Conservation (phyloP, 495 filamentous ascomycete species). For the Aspergillus olivimuriae region DNA sequence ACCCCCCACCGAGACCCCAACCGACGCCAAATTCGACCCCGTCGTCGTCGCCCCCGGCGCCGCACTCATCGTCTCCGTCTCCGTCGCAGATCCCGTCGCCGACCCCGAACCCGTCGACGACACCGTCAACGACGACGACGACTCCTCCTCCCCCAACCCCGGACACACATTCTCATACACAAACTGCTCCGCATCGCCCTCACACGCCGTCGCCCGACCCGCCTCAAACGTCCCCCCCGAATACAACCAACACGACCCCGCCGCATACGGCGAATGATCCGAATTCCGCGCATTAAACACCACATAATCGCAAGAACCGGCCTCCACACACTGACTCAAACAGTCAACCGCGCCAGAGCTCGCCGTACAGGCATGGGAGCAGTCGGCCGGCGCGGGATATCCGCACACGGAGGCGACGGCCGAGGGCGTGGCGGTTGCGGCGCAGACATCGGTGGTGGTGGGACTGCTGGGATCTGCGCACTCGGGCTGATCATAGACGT, state of each 20-base stretch:
- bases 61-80: too few species aligned
- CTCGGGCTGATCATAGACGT: neutral
- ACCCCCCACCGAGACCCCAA: too few species aligned
- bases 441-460: slow-evolving; percentile 11
- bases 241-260: slow-evolving; percentile 21
- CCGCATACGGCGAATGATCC: slow-evolving; percentile 14
- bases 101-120: too few species aligned
- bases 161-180: neutral
- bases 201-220: slow-evolving; percentile 14
- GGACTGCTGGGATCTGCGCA: neutral
- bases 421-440: slow-evolving; percentile 22
- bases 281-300: slow-evolving; percentile 17
- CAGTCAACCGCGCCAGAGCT: slow-evolving; percentile 18
- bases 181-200: slow-evolving; percentile 6
- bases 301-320: slow-evolving; percentile 21
- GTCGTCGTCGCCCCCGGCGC: neutral
- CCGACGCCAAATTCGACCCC: neutral
- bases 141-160: too few species aligned
- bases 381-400: slow-evolving; percentile 19
- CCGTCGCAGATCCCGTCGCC: neutral
- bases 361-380: slow-evolving; percentile 13
- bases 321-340: slow-evolving; percentile 20
- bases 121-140: neutral
- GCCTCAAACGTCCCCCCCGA: slow-evolving; percentile 19
- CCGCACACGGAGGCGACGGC: slow-evolving; percentile 23